These are phyloP conservation scores for Brassica cretica DNA, from an alignment of 345 rosid genomes.

Conservation along the genomic window DNA sequence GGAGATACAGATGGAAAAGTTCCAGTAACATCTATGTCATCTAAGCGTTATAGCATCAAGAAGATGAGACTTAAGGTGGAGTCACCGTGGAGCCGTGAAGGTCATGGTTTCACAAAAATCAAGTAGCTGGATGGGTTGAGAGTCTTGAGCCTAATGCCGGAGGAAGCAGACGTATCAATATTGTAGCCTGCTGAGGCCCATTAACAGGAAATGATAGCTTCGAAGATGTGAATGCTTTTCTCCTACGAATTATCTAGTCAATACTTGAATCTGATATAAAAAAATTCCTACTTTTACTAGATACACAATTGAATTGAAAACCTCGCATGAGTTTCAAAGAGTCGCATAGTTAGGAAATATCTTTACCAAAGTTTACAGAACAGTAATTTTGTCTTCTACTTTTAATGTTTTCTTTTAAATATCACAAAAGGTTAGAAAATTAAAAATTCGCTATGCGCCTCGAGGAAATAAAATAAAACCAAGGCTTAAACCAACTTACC, in stretches of 20 bases:
- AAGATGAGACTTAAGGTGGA: slow-evolving; percentile 39
- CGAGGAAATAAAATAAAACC: not conserved
- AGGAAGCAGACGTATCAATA: slow-evolving; percentile 37
- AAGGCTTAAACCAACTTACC: not conserved
- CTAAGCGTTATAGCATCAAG: slow-evolving; percentile 63
- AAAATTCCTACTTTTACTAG: not conserved
- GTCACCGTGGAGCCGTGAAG: not conserved
- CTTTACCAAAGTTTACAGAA: not conserved
- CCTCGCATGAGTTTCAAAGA: not conserved
- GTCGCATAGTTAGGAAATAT: not conserved
- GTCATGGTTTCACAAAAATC: not conserved
- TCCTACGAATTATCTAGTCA: not conserved
- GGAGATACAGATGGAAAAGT: slow-evolving; percentile 86
- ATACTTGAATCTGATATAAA: not conserved
- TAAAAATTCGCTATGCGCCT: not conserved
- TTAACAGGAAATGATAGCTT: not conserved
- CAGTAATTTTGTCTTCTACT: not conserved
- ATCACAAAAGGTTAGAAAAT: not conserved
- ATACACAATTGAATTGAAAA: not conserved
- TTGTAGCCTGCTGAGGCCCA: not conserved
- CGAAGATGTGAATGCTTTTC: not conserved
- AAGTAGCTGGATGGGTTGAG: slow-evolving; percentile 55
- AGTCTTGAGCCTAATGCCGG: slow-evolving; percentile 44
- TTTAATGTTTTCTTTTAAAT: too few relatives aligned
- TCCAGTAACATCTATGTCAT: slow-evolving; percentile 70